Conservation (phyloP, 2,329 filamentous ascomycete genomes). For the Epichloe festucae region DNA sequence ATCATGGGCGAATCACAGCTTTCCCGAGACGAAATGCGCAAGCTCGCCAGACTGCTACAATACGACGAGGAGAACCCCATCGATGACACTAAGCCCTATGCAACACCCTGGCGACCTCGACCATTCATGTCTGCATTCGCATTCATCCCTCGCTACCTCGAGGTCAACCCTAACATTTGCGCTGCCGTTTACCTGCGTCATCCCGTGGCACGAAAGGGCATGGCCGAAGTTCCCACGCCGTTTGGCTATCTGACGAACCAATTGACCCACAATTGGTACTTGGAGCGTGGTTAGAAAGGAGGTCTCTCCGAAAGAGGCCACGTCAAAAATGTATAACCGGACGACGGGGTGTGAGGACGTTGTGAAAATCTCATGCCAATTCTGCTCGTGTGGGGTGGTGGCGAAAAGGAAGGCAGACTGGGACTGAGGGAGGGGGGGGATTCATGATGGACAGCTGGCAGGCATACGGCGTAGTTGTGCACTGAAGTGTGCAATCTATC, state of each 20-base stretch:
- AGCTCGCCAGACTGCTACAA: slow-evolving; percentile 44
- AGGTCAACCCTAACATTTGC: slow-evolving; percentile 96
- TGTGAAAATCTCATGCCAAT: not conserved
- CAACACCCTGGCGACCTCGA: slow-evolving; percentile 79
- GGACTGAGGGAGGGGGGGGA: not conserved
- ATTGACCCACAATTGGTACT: slow-evolving; percentile 87
- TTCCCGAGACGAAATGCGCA: slow-evolving; percentile 36
- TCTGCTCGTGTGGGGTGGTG: not conserved
- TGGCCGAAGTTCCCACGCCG: slow-evolving; percentile 74
- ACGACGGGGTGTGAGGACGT: not conserved
- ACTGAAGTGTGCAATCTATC: not conserved
- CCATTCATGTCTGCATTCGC: slow-evolving; percentile 85
- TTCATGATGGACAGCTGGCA: not conserved
- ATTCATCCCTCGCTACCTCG: slow-evolving; percentile 87
- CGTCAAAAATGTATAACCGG: not conserved
- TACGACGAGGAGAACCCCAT: slow-evolving; percentile 62
- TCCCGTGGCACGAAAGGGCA: slow-evolving; percentile 73
- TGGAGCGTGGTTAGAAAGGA: slow-evolving; percentile 54
- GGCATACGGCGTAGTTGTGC: not conserved
- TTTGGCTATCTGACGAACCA: slow-evolving; percentile 59
- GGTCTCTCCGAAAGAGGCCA: too few relatives aligned
- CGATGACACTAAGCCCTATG: slow-evolving; percentile 70
- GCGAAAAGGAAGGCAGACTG: too few relatives aligned
- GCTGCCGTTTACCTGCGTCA: slow-evolving; percentile 90
- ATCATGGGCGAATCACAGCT: slow-evolving; percentile 23